Evolutionary conservation across 257 asterid genomes (phyloP), one percentile per base, ranked within the genome.

Genomic region (Jacaranda mimosifolia): DNA sequence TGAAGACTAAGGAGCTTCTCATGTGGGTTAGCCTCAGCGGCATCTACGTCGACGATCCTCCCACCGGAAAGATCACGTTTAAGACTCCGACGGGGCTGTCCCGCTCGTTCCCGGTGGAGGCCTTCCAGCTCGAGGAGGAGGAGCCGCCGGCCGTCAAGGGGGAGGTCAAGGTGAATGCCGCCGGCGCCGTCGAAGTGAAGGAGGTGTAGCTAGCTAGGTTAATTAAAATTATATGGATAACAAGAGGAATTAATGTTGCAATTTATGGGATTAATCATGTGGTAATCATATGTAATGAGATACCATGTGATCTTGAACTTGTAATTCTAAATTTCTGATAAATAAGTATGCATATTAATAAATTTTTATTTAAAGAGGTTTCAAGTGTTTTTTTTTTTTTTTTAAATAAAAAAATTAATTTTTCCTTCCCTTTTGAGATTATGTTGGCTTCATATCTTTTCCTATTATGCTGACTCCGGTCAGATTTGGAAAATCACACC

Each of bases 1-100:
- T 91, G 26, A 89, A 86, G 83, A 81, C 89, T 7, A 91, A 88
- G 91, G 97, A 91, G 89, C 87, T 89, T 26, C 83, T 89, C 49
- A 32, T 91, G 36, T 91, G 97, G 93, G 62, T 89, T 32, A 77
- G 83, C 0, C 78, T 91, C 26, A 72, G 51, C 65, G 97, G 89
- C 5, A 89, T 89, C 57, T 66, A 10, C 17, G 81, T 89, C 62
- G 93, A 86, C 52, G 87, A 82, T 3, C 83, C 89, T 0, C 85
- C 92, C 12, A 63, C 92, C 13, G 92, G 85, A 0, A 91, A 87
- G 76, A 81, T 89, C 80, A 84, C 85, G 43, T 91, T 91, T 84
- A 89, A 78, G 85, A 80, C 91, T 17, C 87, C 93, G 6, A 62
- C 94, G 0, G 94, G 97, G 40, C 83, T 91, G 57, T 80, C 11